Percentiles rank a stretch among this genome's conserved stretches.
Conservation (phyloP, 2,329 filamentous ascomycete species). For the Colletotrichum eleusines region DNA sequence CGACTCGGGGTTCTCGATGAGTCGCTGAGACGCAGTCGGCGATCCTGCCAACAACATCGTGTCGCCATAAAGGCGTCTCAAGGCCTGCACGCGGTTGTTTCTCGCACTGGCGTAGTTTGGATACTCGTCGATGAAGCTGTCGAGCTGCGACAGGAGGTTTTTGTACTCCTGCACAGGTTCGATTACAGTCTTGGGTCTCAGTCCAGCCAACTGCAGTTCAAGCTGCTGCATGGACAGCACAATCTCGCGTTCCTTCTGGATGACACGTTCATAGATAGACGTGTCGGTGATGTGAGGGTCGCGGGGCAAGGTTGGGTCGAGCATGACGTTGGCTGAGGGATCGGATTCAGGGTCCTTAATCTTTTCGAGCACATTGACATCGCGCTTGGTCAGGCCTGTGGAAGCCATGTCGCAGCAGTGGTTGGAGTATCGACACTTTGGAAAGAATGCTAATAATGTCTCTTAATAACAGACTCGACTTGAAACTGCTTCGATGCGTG, state of each 20-base stretch:
- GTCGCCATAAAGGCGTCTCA: slow-evolving; percentile 73
- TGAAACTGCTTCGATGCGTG: slow-evolving; percentile 1
- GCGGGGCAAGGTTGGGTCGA: slow-evolving; percentile 66
- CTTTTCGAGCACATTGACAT: slow-evolving; percentile 73
- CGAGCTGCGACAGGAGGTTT: slow-evolving; percentile 62
- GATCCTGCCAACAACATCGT: slow-evolving; percentile 62
- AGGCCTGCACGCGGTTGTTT: slow-evolving; percentile 80
- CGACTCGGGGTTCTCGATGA: slow-evolving; percentile 54
- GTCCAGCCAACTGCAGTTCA: slow-evolving; percentile 64
- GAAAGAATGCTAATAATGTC: slow-evolving; percentile 11
- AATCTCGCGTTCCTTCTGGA: slow-evolving; percentile 64
- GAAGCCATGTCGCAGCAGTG: slow-evolving; percentile 57
- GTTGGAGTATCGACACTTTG: slow-evolving; percentile 2
- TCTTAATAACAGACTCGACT: neutral
- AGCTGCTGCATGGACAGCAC: slow-evolving; percentile 66
- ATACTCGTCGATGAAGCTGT: slow-evolving; percentile 66
- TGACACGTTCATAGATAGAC: slow-evolving; percentile 63
- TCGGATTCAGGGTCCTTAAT: slow-evolving; percentile 76
- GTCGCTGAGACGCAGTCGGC: slow-evolving; percentile 53
- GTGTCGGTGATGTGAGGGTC: slow-evolving; percentile 69
- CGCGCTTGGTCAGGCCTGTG: slow-evolving; percentile 65
- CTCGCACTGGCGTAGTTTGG: slow-evolving; percentile 78
- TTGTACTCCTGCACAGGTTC: slow-evolving; percentile 61
- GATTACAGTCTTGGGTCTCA: slow-evolving; percentile 51
- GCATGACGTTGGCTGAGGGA: slow-evolving; percentile 64